Evolutionary conservation across 495 filamentous ascomycete species (phyloP), one percentile per base, ranked within the genome.

Genomic region (Parathielavia hyrcaniae): DNA sequence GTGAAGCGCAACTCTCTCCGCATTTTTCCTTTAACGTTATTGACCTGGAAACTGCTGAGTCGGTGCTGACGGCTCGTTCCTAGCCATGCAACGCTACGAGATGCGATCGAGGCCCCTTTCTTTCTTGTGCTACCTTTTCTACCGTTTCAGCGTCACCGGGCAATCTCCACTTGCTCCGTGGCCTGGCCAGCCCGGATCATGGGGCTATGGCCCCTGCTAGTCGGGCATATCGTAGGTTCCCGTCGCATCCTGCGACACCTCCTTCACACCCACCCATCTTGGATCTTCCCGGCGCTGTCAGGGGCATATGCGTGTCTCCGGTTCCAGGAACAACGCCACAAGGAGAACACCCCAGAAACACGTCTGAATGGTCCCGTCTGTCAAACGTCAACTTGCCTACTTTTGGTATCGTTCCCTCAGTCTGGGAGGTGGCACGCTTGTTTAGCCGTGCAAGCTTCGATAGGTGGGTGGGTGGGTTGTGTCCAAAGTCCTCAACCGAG

Each of bases 391-490:
- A n/a, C n/a, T n/a, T n/a, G n/a, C n/a, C n/a, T n/a, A n/a, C n/a
- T n/a, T n/a, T n/a, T n/a, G n/a, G n/a, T n/a, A n/a, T n/a, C n/a
- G n/a, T n/a, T n/a, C n/a, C n/a, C n/a, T n/a, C n/a, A n/a, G n/a
- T n/a, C n/a, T n/a, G n/a, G n/a, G n/a, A n/a, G n/a, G 26, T 43
- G 44, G 44, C 22, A 12, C 8, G 4, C 14, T 34, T 44, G 51
- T 53, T 53, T 53, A 53, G 35, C 16, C 51, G 51, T 36, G n/a
- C 51, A 53, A 44, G 43, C 35, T 53, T 40, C 51, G 22, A 53
- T 53, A 44, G 51, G 51, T 41, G n/a, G n/a, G n/a, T n/a, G n/a
- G n/a, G 51, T 44, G 51, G 51, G 39, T 44, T 32, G 38, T 26
- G 5, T 44, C n/a, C n/a, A n/a, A n/a, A n/a, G n/a, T n/a, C n/a